A percentile compares a stretch with the other conserved stretches of the same genome.
phyloP scores from a whole-genome alignment of 2,329 filamentous ascomycete genomes.

The Ophiocordyceps camponoti-saundersi region DNA sequence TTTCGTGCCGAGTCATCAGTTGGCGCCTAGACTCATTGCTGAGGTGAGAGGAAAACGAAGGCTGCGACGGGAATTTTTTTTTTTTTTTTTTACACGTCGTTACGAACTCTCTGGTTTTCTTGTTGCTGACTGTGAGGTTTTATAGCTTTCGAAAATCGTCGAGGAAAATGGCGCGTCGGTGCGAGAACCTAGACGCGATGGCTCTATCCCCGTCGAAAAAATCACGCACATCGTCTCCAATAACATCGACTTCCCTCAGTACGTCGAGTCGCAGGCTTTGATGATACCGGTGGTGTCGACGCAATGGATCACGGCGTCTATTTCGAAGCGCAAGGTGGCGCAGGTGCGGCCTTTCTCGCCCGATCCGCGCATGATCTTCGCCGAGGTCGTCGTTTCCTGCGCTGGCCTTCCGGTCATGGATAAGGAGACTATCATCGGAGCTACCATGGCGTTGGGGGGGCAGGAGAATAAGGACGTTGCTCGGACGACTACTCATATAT shows the following conservation, averaged over 20 bases:
- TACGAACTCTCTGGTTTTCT: neutral
- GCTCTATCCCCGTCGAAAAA: conserved; percentile 27
- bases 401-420: conserved; percentile 73
- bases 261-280: conserved; percentile 52
- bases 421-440: conserved; percentile 82
- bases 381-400: conserved; percentile 65
- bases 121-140: conserved; percentile 2
- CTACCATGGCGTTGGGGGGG: conserved; percentile 77
- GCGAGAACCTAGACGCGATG: conserved; percentile 28
- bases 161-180: conserved; percentile 32
- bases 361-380: conserved; percentile 81
- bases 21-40: conserved; percentile 22
- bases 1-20: conserved; percentile 24
- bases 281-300: conserved; percentile 76
- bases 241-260: conserved; percentile 85
- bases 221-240: conserved; percentile 45
- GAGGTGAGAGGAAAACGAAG: conserved; percentile 14
- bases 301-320: conserved; percentile 59
- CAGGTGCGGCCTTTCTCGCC: conserved; percentile 77
- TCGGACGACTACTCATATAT: conserved; percentile 71
- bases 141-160: conserved; percentile 24
- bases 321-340: conserved; percentile 51
- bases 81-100: too few relatives aligned
- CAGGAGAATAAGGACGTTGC: conserved; percentile 57
- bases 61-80: too few relatives aligned